Base-by-base conservation (phyloP, 2,329 filamentous ascomycete species). In the Venturia aucupariae region DNA sequence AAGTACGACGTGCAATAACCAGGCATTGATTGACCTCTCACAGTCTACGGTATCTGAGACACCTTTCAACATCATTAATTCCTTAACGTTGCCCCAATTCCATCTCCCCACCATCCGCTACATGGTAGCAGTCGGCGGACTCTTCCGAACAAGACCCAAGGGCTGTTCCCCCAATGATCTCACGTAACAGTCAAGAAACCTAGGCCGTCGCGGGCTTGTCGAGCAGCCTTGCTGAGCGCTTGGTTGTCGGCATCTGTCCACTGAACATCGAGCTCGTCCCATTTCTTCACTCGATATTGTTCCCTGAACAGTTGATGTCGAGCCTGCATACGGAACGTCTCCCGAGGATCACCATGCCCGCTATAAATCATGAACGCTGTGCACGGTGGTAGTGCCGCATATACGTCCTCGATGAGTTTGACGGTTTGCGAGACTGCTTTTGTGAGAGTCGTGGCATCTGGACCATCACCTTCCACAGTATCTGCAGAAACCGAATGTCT, bases 171-270 rank as follows among this genome's bases (percentile, higher is more conserved):
- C 19, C 30, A 27, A 48, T 51, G 22, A 15, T 27, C 67, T 76
- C 72, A 86, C 73, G 84, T 86, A 30, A 87, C 79, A 68, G 77
- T 77, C 69, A 87, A 77, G 67, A 87, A 84, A 0, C 81, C 84
- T 65, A 85, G 77, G 0, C 85, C 84, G 63, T 80, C 78, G 64
- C 84, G 80, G 3, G 85, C 85, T 64, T 74, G 76, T 69, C 82
- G 78, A 69, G 81, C 83, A 1, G 85, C 85, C 65, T 72, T 75
- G 67, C 81, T 81, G 63, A 88, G 71, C 54, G 79, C 80, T 72
- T 86, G 84, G 68, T 86, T 82, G 70, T 88, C 85, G 2, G 75
- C 77, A 74, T 87, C 85, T 24, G 85, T 86, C 85, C 85, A 88
- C 69, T 84, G 81, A 44, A 87, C 82, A 61, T 75, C 83, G 67